These are phyloP conservation scores for Vigna unguiculata DNA, from an alignment of 306 rosid species.

Conservation along the genomic window DNA sequence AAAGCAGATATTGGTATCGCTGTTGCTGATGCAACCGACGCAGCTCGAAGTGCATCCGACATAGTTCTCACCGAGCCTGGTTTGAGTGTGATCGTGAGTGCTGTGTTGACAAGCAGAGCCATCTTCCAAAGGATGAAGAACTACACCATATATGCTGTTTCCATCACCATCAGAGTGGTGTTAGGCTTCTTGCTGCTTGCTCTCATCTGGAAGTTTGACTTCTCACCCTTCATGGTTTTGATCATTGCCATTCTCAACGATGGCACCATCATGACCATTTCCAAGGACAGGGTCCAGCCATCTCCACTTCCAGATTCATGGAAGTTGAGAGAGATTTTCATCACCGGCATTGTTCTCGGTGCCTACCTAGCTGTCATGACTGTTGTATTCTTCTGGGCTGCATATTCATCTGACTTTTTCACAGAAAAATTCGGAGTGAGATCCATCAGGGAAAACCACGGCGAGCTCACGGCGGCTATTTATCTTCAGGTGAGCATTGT, in stretches of 20 bases:
- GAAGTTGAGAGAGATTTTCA: conserved; percentile 88
- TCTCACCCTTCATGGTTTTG: conserved; percentile 95
- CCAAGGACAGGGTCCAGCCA: conserved; percentile 91
- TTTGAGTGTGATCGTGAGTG: conserved; percentile 84
- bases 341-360: conserved; percentile 84
- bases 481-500: conserved; percentile 93
- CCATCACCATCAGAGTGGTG: conserved; percentile 85
- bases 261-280: conserved; percentile 95
- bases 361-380: conserved; percentile 88
- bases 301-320: conserved; percentile 96
- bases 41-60: conserved; percentile 91
- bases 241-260: conserved; percentile 90
- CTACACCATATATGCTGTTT: conserved; percentile 91
- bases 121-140: conserved; percentile 96
- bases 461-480: conserved; percentile 81
- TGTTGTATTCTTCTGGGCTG: conserved; percentile 85
- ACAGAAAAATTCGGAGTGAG: conserved; percentile 72
- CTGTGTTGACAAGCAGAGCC: conserved; percentile 91
- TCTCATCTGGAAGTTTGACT: conserved; percentile 90
- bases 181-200: conserved; percentile 83
- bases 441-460: conserved; percentile 49
- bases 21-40: conserved; percentile 95
- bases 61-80: conserved; percentile 94
- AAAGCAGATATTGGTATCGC: conserved; percentile 92
- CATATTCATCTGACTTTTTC: conserved; percentile 70